These are phyloP conservation scores for Potentilla sterilis DNA, from an alignment of 306 rosid genomes.

Conservation along the genomic window DNA sequence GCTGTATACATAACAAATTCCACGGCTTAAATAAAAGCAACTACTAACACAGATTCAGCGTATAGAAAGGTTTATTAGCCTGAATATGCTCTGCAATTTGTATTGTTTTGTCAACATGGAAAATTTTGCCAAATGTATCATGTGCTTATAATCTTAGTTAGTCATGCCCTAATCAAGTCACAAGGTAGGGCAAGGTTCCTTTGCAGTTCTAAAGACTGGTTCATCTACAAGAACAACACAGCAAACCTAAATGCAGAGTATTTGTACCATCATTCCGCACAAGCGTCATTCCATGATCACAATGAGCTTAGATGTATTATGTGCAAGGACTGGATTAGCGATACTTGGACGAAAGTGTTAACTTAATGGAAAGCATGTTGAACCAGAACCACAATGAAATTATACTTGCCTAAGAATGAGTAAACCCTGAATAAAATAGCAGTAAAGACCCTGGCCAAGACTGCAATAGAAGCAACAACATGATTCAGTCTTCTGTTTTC, in stretches of 20 bases:
- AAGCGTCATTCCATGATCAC: not conserved
- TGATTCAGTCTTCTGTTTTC: not conserved
- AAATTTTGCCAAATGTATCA: not conserved
- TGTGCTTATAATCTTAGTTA: not conserved
- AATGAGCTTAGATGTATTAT: not conserved
- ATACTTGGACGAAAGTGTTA: constrained; percentile 3
- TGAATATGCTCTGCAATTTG: not conserved
- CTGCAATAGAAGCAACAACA: constrained; percentile 9
- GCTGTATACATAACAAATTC: not conserved
- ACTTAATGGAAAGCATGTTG: not conserved
- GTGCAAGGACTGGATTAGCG: not conserved
- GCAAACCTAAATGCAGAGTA: not conserved
- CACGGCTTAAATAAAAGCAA: not conserved
- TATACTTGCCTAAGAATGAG: not conserved
- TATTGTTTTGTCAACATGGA: not conserved
- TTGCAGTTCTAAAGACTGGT: not conserved
- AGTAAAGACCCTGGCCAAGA: not conserved
- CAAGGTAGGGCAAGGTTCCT: not conserved
- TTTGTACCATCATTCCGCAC: not conserved
- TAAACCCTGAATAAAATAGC: constrained; percentile 7
- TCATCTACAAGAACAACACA: not conserved
- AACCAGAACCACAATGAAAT: not conserved
- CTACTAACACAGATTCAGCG: not conserved
- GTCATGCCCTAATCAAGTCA: not conserved
- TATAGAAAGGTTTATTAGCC: not conserved